Conservation (phyloP, 2,329 filamentous ascomycete species). For the Dactylellina drechsleri region DNA sequence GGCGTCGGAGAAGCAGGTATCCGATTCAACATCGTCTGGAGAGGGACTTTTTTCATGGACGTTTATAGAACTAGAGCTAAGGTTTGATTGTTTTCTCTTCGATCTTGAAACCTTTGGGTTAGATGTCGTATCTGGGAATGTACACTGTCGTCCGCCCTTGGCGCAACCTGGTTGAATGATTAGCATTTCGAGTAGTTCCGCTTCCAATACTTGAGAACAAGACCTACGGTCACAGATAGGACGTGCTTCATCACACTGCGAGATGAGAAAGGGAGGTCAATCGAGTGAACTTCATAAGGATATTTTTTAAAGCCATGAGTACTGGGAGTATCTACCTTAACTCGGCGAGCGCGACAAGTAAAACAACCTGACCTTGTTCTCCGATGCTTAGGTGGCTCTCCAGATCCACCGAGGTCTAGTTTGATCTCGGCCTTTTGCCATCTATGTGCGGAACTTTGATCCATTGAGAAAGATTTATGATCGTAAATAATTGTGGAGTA, state of each 20-base stretch:
- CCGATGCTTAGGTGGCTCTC: slow-evolving; percentile 87
- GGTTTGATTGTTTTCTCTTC: slow-evolving; percentile 54
- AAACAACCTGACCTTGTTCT: slow-evolving; percentile 93
- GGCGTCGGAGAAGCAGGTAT: slow-evolving; percentile 62
- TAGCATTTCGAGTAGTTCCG: not conserved
- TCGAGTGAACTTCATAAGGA: too few species aligned
- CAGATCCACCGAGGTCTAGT: slow-evolving; percentile 43
- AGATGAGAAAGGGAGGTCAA: too few species aligned
- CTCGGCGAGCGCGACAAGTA: slow-evolving; percentile 86
- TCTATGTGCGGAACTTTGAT: slow-evolving; percentile 30
- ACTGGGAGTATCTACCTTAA: slow-evolving; percentile 70
- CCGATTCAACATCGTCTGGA: slow-evolving; percentile 66
- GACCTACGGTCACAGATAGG: slow-evolving; percentile 82
- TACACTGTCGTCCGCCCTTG: slow-evolving; percentile 89
- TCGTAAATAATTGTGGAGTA: slow-evolving; percentile 40
- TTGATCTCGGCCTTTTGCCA: slow-evolving; percentile 51
- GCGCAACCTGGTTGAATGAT: slow-evolving; percentile 73
- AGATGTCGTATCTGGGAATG: slow-evolving; percentile 79
- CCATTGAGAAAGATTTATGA: slow-evolving; percentile 34
- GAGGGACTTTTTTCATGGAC: slow-evolving; percentile 62
- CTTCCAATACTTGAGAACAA: slow-evolving; percentile 18
- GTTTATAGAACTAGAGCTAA: slow-evolving; percentile 27
- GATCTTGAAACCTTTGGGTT: slow-evolving; percentile 58
- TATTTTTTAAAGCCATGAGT: too few species aligned
- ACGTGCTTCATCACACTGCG: slow-evolving; percentile 86